phyloP scores from a whole-genome alignment of 2,329 filamentous ascomycete genomes.

The Endothia cerciana region DNA sequence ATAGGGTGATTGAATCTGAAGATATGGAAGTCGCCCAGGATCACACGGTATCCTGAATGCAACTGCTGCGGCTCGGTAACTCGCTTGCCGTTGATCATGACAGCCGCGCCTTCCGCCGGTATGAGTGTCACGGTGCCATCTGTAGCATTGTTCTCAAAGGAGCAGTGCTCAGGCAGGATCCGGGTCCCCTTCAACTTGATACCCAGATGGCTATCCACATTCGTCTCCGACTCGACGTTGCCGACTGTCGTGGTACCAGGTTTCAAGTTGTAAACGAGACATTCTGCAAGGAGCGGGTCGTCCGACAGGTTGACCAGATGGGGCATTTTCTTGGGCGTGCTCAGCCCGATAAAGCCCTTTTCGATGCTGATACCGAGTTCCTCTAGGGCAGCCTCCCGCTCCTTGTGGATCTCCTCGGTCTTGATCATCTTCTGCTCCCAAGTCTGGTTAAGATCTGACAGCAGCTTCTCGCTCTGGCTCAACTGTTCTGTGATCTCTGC shows the following conservation, averaged over 20 bases:
- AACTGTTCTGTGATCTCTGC: conserved; percentile 97
- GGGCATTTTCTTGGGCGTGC: conserved; percentile 98
- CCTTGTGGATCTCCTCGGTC: conserved; percentile 97
- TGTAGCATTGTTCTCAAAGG: conserved; percentile 76
- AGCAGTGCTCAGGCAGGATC: conserved; percentile 90
- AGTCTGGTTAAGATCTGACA: conserved; percentile 94
- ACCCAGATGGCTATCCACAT: conserved; percentile 74
- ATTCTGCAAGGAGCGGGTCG: conserved; percentile 90
- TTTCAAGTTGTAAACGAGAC: conserved; percentile 96
- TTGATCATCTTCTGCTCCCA: conserved; percentile 97
- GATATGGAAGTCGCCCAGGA: conserved; percentile 97
- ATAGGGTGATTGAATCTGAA: conserved; percentile 98
- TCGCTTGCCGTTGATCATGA: conserved; percentile 96
- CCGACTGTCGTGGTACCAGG: conserved; percentile 92
- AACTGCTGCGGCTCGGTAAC: conserved; percentile 84
- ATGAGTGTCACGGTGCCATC: conserved; percentile 93
- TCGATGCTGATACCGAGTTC: conserved; percentile 98
- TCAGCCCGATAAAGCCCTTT: conserved; percentile 93
- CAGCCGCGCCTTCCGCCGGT: conserved; percentile 86
- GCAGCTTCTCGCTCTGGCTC: conserved; percentile 93
- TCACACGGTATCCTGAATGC: conserved; percentile 91
- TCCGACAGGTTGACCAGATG: conserved; percentile 98
- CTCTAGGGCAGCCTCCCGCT: conserved; percentile 91
- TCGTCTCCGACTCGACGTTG: conserved; percentile 88
- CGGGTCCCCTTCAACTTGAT: conserved; percentile 93